These are phyloP conservation scores for Orbilia oligospora DNA, from an alignment of 2,329 filamentous ascomycete genomes.

Conservation along the genomic window DNA sequence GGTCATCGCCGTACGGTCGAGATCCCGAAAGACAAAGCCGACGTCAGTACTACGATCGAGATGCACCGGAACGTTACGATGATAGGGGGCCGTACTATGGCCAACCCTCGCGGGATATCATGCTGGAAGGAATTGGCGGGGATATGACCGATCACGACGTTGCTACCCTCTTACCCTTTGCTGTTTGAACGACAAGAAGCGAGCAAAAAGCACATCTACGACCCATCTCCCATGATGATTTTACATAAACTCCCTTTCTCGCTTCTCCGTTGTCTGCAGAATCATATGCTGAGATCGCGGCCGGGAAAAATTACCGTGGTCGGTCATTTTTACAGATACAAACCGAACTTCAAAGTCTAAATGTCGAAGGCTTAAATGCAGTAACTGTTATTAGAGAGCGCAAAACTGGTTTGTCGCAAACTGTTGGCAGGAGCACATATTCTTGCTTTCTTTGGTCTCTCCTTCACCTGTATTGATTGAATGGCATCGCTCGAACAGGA, in stretches of 20 bases:
- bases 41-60: conserved; percentile 63
- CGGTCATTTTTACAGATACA: conserved; percentile 70
- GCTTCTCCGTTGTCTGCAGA: conserved; percentile 63
- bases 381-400: conserved; percentile 74
- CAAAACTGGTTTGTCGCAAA: conserved; percentile 70
- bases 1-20: conserved; percentile 30
- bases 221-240: conserved; percentile 66
- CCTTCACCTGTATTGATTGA: conserved; percentile 61
- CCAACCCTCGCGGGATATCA: conserved; percentile 67
- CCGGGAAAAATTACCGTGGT: conserved; percentile 60
- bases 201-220: conserved; percentile 65
- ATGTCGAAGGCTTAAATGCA: conserved; percentile 72
- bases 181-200: conserved; percentile 66
- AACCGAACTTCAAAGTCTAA: conserved; percentile 72
- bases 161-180: conserved; percentile 68
- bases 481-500: conserved; percentile 66
- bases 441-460: conserved; percentile 48
- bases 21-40: conserved; percentile 56
- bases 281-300: conserved; percentile 63
- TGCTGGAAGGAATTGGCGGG: conserved; percentile 72
- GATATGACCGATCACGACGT: conserved; percentile 72
- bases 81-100: conserved; percentile 62
- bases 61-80: conserved; percentile 61
- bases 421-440: conserved; percentile 27
- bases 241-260: conserved; percentile 58